phyloP scores from a whole-genome alignment of 495 filamentous ascomycete genomes.

The Peziza echinospora region DNA sequence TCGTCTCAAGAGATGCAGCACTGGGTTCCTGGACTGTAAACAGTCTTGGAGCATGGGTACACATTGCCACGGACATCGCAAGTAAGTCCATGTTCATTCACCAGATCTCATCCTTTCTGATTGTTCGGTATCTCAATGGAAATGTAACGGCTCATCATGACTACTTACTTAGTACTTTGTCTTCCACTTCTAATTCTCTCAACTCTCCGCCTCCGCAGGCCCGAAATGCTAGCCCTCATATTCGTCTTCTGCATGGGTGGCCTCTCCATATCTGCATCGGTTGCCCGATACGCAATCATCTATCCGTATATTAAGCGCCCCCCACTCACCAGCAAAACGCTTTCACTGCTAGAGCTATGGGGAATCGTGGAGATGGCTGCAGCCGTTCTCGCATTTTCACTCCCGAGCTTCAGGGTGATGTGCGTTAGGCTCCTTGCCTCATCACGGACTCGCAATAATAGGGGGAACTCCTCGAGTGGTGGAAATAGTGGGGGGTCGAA shows the following conservation, averaged over 20 bases:
- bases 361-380: background rate
- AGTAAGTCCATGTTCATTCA: no score
- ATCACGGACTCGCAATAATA: background rate
- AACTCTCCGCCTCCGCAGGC: slow-evolving; percentile 1
- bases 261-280: slow-evolving; percentile 2
- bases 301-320: slow-evolving; percentile 1
- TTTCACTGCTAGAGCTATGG: slow-evolving; percentile 1
- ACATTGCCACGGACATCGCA: slow-evolving; percentile 1
- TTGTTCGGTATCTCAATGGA: background rate
- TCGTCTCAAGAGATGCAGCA: background rate
- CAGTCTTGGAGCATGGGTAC: background rate
- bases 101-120: no score
- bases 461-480: no score
- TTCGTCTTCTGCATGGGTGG: slow-evolving; percentile 2
- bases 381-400: slow-evolving; percentile 1
- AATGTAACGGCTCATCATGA: background rate
- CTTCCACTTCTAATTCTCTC: slow-evolving; percentile 5
- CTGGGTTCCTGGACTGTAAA: background rate
- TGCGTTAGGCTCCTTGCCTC: background rate
- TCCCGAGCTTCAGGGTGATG: slow-evolving; percentile 2
- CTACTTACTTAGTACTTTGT: background rate
- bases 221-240: slow-evolving; percentile 1
- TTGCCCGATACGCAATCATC: slow-evolving; percentile 1
- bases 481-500: no score
- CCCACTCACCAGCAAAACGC: slow-evolving; percentile 1